Percentiles rank a stretch among this genome's conserved stretches.
Evolutionary conservation across 2,329 filamentous ascomycete genomes (phyloP).

Genomic region (Dothistroma septosporum): DNA sequence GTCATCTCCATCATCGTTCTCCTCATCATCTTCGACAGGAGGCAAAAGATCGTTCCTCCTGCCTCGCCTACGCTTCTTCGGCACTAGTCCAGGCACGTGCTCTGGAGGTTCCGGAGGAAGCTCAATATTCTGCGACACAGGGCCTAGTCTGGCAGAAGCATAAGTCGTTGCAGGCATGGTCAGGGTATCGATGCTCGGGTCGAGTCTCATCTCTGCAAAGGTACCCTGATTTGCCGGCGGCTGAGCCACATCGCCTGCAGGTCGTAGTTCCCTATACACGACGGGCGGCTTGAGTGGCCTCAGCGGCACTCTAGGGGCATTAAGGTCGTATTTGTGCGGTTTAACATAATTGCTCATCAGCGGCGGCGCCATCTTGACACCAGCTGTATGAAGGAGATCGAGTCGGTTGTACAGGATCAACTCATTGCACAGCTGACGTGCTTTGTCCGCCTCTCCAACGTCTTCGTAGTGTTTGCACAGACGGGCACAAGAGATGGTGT

Average conservation of each 20-base stretch:
- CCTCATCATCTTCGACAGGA: not conserved
- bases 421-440: slow-evolving; percentile 71
- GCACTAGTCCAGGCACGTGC: not conserved
- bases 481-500: slow-evolving; percentile 19
- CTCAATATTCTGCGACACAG: not conserved
- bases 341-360: not conserved
- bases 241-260: not conserved
- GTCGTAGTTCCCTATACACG: slow-evolving; percentile 6
- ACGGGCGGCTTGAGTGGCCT: slow-evolving; percentile 2
- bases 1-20: slow-evolving; percentile 8
- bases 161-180: not conserved
- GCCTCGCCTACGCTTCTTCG: slow-evolving; percentile 11
- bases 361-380: slow-evolving; percentile 21
- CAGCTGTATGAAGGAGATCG: slow-evolving; percentile 24
- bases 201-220: not conserved
- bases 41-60: slow-evolving; percentile 3
- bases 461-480: slow-evolving; percentile 79
- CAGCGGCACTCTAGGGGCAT: not conserved
- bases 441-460: slow-evolving; percentile 67
- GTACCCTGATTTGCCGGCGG: not conserved
- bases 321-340: slow-evolving; percentile 1
- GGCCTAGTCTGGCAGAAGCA: not conserved
- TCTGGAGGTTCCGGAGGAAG: slow-evolving; percentile 1
- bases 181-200: not conserved
- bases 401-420: slow-evolving; percentile 59